These are phyloP conservation scores for Chaetomiaceae sp. DNA, from an alignment of 2,329 filamentous ascomycete genomes.

Conservation along the genomic window DNA sequence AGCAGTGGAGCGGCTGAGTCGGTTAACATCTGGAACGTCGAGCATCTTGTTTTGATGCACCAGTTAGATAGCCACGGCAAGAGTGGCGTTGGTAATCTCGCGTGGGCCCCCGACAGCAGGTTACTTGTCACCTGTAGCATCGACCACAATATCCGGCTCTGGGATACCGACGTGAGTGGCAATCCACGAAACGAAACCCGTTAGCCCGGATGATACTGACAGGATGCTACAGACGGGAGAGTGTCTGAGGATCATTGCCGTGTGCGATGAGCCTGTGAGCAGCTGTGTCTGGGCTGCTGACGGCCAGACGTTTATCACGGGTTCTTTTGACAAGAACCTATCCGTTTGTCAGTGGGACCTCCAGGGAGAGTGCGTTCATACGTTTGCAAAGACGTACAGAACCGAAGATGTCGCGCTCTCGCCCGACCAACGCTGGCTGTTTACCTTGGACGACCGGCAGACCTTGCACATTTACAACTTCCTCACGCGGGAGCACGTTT, in stretches of 20 bases:
- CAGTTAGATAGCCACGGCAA: constrained; percentile 61
- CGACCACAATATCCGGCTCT: constrained; percentile 70
- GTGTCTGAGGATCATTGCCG: constrained; percentile 59
- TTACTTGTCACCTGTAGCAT: constrained; percentile 80
- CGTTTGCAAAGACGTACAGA: constrained; percentile 67
- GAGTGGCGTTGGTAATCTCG: constrained; percentile 67
- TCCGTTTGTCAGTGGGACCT: constrained; percentile 70
- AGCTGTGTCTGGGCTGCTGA: constrained; percentile 86
- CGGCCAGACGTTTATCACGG: constrained; percentile 72
- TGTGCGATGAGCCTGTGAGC: constrained; percentile 80
- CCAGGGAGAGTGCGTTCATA: constrained; percentile 56
- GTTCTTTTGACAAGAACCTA: constrained; percentile 63
- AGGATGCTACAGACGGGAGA: constrained; percentile 51
- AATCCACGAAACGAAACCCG: no score
- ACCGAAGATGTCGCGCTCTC: constrained; percentile 85
- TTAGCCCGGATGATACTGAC: background rate
- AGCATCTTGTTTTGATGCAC: constrained; percentile 61
- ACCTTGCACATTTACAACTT: constrained; percentile 81
- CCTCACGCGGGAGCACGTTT: constrained; percentile 66
- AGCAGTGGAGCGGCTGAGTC: constrained; percentile 72
- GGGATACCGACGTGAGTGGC: constrained; percentile 61
- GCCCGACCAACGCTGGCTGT: constrained; percentile 71
- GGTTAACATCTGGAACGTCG: constrained; percentile 78
- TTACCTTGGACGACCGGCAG: constrained; percentile 67
- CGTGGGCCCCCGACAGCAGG: constrained; percentile 89